Evolutionary conservation across 2,329 filamentous ascomycete genomes (phyloP).

Genomic region (Didymella lethalis): DNA sequence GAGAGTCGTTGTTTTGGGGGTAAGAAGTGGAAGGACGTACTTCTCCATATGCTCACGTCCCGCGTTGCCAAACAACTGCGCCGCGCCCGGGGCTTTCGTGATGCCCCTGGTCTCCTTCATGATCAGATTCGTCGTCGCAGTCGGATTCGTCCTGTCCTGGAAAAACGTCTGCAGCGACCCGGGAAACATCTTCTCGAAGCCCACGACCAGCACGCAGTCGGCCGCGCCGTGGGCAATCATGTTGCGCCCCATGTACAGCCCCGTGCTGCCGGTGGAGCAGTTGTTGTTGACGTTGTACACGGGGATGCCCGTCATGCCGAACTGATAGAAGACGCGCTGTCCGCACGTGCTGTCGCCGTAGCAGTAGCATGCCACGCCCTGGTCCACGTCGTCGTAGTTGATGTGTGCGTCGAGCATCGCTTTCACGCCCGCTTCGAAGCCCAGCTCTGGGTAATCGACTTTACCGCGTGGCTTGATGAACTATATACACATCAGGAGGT

Average conservation of each 20-base stretch:
- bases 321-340: conserved; percentile 98
- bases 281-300: conserved; percentile 99
- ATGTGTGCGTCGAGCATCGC: conserved; percentile 84
- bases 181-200: conserved; percentile 98
- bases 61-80: conserved; percentile 95
- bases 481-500: conserved; percentile 49
- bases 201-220: conserved; percentile 88
- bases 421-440: conserved; percentile 91
- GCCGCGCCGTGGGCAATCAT: conserved; percentile 81
- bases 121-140: conserved; percentile 74
- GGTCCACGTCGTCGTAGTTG: conserved; percentile 95
- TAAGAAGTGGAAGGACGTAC: conserved; percentile 54
- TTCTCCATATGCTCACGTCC: conserved; percentile 95
- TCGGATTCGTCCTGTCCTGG: conserved; percentile 84
- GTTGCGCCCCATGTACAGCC: conserved; percentile 81
- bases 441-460: conserved; percentile 92
- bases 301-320: conserved; percentile 95
- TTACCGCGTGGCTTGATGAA: conserved; percentile 97
- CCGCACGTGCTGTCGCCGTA: conserved; percentile 95
- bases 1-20: neutral
- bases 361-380: conserved; percentile 96
- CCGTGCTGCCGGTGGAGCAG: conserved; percentile 94
- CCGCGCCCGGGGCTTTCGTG: conserved; percentile 82
- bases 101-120: conserved; percentile 83
- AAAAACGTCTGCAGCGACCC: conserved; percentile 86